These are phyloP conservation scores for Cryoendolithus antarcticus DNA, from an alignment of 2,329 filamentous ascomycete species.

Conservation along the genomic window DNA sequence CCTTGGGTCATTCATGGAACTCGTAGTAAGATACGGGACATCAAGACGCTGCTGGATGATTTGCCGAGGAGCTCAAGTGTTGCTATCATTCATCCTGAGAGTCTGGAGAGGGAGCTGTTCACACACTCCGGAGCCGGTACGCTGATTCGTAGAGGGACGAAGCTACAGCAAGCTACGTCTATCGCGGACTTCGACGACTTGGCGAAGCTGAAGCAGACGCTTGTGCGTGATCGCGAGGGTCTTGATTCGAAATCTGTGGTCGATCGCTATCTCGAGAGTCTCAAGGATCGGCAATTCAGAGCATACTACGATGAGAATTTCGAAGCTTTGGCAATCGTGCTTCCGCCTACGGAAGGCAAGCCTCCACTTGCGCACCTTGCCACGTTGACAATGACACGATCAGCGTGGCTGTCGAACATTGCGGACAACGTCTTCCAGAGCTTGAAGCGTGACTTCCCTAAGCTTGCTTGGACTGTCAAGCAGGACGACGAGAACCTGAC, in stretches of 20 bases:
- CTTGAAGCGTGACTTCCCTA: constrained; percentile 86
- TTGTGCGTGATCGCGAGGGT: constrained; percentile 70
- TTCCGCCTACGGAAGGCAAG: constrained; percentile 56
- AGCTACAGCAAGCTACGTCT: constrained; percentile 61
- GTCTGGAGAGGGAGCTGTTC: constrained; percentile 92
- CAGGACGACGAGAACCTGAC: constrained; percentile 92
- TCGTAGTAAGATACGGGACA: constrained; percentile 92
- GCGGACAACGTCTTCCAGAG: constrained; percentile 90
- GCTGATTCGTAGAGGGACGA: constrained; percentile 81
- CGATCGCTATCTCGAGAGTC: constrained; percentile 70
- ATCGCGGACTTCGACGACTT: constrained; percentile 58
- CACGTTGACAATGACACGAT: constrained; percentile 85
- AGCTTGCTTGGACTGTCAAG: constrained; percentile 91
- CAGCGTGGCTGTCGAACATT: constrained; percentile 87
- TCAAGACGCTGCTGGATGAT: constrained; percentile 81
- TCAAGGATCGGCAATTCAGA: constrained; percentile 69
- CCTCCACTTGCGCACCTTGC: constrained; percentile 69
- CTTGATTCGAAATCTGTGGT: constrained; percentile 73
- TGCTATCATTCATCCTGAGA: constrained; percentile 92
- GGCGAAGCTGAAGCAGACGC: constrained; percentile 64
- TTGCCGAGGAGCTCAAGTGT: constrained; percentile 88
- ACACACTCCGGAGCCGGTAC: constrained; percentile 95
- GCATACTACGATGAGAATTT: constrained; percentile 91
- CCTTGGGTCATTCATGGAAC: constrained; percentile 94
- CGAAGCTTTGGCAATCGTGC: constrained; percentile 81